phyloP scores from a whole-genome alignment of 2,329 filamentous ascomycete genomes.

The Claviceps spartinae region DNA sequence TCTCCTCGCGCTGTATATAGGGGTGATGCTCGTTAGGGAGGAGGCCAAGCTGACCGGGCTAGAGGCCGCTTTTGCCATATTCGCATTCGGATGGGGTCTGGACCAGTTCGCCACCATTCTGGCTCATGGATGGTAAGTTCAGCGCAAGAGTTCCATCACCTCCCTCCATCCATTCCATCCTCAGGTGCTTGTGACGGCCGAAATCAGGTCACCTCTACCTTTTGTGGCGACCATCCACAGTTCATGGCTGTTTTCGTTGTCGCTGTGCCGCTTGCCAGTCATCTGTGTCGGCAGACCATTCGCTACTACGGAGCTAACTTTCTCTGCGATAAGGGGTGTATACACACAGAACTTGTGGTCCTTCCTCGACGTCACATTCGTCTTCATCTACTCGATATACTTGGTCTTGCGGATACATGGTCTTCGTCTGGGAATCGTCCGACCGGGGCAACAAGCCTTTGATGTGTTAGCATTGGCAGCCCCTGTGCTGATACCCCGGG shows the following conservation, averaged over 20 bases:
- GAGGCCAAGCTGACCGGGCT: conserved; percentile 38
- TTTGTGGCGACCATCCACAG: not conserved
- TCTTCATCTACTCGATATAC: conserved; percentile 57
- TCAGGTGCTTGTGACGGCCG: not conserved
- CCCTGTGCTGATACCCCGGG: conserved; percentile 60
- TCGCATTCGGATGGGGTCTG: conserved; percentile 64
- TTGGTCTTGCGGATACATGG: conserved; percentile 54
- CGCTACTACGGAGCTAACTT: not conserved
- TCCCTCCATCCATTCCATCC: not conserved
- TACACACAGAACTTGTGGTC: conserved; percentile 85
- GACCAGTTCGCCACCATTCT: conserved; percentile 66
- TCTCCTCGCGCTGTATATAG: conserved; percentile 54
- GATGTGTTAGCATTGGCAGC: conserved; percentile 70
- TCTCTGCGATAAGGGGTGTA: conserved; percentile 43
- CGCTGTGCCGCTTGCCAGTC: not conserved
- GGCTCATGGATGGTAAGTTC: conserved; percentile 50
- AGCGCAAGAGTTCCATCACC: not conserved
- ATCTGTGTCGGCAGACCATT: not conserved
- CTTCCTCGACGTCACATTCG: conserved; percentile 69
- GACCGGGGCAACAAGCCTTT: conserved; percentile 50
- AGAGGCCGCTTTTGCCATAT: conserved; percentile 58
- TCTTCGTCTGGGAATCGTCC: conserved; percentile 33
- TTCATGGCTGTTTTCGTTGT: not conserved
- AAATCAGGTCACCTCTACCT: not conserved
- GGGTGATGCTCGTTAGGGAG: conserved; percentile 57